Conservation (phyloP, 768 basidiomycete species). For the Termitomyces eurrhizus region DNA sequence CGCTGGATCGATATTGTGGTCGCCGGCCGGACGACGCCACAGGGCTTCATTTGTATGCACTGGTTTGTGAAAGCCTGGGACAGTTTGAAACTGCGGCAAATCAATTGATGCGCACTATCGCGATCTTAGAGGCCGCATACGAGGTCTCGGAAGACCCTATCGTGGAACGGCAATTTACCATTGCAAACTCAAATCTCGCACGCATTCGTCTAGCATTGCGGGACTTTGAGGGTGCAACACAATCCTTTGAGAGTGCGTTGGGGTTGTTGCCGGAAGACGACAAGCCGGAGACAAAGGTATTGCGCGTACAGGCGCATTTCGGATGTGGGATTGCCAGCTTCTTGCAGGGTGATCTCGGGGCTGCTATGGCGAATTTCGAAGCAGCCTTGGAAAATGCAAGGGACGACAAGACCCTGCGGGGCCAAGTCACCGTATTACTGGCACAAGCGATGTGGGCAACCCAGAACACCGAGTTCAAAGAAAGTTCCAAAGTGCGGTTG, state of each 20-base stretch:
- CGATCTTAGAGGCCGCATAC: constrained; percentile 79
- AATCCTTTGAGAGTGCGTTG: constrained; percentile 68
- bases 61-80: constrained; percentile 83
- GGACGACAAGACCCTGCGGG: constrained; percentile 45
- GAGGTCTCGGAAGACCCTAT: constrained; percentile 80
- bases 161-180: constrained; percentile 74
- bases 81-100: constrained; percentile 58
- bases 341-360: constrained; percentile 55
- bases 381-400: constrained; percentile 53
- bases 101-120: constrained; percentile 58
- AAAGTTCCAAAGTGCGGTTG: constrained; percentile 73
- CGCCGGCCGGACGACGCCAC: constrained; percentile 64
- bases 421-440: constrained; percentile 75
- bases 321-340: constrained; percentile 73
- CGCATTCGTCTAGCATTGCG: constrained; percentile 63
- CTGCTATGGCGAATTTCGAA: constrained; percentile 67
- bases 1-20: constrained; percentile 71
- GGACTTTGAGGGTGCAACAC: constrained; percentile 57
- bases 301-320: constrained; percentile 64
- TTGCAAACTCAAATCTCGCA: constrained; percentile 80
- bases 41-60: constrained; percentile 78
- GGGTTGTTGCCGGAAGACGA: constrained; percentile 60
- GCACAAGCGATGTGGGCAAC: constrained; percentile 84
- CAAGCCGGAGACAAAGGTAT: constrained; percentile 28
- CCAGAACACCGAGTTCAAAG: constrained; percentile 69